Conservation (phyloP, 148 eudicot genomes). For the Arctostaphylos glauca region DNA sequence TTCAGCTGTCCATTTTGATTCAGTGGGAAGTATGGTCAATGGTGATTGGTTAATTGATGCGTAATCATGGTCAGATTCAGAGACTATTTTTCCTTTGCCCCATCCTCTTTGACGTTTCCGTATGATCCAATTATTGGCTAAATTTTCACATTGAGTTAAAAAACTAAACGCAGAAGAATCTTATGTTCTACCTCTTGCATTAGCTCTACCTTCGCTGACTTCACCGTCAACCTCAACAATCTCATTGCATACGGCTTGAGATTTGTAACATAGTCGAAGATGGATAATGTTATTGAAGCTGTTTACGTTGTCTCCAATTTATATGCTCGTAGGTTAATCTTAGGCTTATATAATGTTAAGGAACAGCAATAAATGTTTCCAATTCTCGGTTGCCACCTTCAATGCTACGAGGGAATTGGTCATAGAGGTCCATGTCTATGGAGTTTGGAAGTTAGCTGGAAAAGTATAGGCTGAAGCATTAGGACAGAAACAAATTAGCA, state of each 20-base stretch:
- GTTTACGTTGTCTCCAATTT: neutral
- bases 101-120: neutral
- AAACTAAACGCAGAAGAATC: neutral
- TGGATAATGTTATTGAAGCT: neutral
- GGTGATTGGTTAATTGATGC: neutral
- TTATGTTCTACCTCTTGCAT: neutral
- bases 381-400: neutral
- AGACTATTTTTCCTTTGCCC: neutral
- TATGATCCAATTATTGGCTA: neutral
- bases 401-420: neutral
- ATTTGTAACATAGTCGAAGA: neutral
- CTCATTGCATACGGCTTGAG: neutral
- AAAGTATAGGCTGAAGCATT: neutral
- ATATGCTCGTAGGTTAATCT: neutral
- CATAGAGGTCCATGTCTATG: neutral
- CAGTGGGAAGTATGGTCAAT: neutral
- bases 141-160: neutral
- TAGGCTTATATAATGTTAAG: neutral
- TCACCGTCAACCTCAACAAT: neutral
- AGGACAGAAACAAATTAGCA: neutral
- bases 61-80: neutral
- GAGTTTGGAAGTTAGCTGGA: neutral
- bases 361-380: neutral
- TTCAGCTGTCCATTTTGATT: neutral
- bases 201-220: neutral